Evolutionary conservation across 768 basidiomycete genomes (phyloP).

Genomic region (Epithele typhae): DNA sequence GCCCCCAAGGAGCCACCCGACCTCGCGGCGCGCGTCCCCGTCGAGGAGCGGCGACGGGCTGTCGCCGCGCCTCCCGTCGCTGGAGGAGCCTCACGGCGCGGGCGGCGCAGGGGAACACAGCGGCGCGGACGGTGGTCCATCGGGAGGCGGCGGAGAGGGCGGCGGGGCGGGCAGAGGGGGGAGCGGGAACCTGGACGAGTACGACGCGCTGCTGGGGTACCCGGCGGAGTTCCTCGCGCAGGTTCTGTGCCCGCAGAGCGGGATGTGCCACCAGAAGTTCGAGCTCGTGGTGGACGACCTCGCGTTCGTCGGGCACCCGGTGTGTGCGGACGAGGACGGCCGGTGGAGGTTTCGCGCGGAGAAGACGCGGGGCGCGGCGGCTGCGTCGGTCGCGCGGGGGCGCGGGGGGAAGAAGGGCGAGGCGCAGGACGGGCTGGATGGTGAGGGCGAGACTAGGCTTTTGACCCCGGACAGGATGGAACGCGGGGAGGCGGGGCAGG

Average conservation of each 20-base stretch:
- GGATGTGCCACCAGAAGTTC: slow-evolving; percentile 92
- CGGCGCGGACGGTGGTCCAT: slow-evolving; percentile 2
- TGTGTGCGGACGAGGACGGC: slow-evolving; percentile 71
- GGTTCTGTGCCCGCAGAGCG: slow-evolving; percentile 70
- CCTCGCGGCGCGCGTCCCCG: slow-evolving; percentile 51
- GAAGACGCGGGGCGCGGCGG: slow-evolving; percentile 23
- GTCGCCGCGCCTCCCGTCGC: slow-evolving; percentile 2
- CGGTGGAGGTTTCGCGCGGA: slow-evolving; percentile 74
- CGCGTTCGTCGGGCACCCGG: slow-evolving; percentile 92
- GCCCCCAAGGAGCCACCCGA: slow-evolving; percentile 37
- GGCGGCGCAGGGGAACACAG: background rate
- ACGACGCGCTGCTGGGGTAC: slow-evolving; percentile 75
- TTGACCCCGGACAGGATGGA: slow-evolving; percentile 32
- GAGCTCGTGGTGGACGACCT: slow-evolving; percentile 90
- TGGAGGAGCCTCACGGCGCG: too few relatives aligned
- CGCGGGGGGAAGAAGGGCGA: slow-evolving; percentile 47
- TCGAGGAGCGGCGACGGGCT: slow-evolving; percentile 40
- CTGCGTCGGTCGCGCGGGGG: slow-evolving; percentile 47
- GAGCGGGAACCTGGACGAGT: slow-evolving; percentile 39
- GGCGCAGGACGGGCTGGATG: slow-evolving; percentile 13
- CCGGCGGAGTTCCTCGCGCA: slow-evolving; percentile 76
- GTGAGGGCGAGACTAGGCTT: slow-evolving; percentile 19
- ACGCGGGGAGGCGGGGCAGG: slow-evolving; percentile 1
- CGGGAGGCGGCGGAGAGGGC: too few relatives aligned
- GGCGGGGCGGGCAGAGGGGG: background rate